Evolutionary conservation across 345 rosid genomes (phyloP).

Genomic region (Sonneratia alba): DNA sequence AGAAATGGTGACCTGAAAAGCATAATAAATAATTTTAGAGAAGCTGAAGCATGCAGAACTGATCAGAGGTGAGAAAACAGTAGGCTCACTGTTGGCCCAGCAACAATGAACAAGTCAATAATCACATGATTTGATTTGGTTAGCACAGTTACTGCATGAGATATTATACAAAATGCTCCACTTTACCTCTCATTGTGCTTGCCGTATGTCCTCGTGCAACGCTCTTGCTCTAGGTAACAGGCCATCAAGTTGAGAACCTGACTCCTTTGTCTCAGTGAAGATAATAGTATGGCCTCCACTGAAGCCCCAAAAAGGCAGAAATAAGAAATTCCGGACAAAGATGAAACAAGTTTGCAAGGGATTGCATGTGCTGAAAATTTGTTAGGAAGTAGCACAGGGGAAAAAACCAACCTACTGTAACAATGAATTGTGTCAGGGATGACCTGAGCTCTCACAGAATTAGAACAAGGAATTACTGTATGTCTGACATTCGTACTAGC

Average conservation of each 20-base stretch:
- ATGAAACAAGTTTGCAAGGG: no score
- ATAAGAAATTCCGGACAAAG: no score
- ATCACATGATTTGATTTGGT: background rate
- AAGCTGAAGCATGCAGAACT: background rate
- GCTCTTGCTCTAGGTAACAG: conserved; percentile 77
- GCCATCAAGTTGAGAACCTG: conserved; percentile 85
- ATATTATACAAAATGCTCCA: background rate
- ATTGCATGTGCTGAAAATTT: background rate
- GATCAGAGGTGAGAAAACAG: background rate
- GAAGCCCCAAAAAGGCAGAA: conserved; percentile 14
- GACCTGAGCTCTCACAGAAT: conserved; percentile 59
- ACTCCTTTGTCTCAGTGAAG: conserved; percentile 79
- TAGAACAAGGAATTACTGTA: conserved; percentile 67
- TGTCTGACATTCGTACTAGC: conserved; percentile 90
- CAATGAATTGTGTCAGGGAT: conserved; percentile 89
- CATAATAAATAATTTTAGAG: conserved; percentile 8
- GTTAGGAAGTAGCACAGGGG: background rate
- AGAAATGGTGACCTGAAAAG: conserved; percentile 64
- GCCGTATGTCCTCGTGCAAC: conserved; percentile 91
- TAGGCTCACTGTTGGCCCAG: background rate
- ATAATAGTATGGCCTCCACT: conserved; percentile 94
- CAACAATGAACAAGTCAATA: background rate
- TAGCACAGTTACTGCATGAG: background rate
- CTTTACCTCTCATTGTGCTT: conserved; percentile 80
- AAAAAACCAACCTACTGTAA: conserved; percentile 63